Evolutionary conservation across 345 rosid genomes (phyloP).

Genomic region (Rhodamnia rubescens): DNA sequence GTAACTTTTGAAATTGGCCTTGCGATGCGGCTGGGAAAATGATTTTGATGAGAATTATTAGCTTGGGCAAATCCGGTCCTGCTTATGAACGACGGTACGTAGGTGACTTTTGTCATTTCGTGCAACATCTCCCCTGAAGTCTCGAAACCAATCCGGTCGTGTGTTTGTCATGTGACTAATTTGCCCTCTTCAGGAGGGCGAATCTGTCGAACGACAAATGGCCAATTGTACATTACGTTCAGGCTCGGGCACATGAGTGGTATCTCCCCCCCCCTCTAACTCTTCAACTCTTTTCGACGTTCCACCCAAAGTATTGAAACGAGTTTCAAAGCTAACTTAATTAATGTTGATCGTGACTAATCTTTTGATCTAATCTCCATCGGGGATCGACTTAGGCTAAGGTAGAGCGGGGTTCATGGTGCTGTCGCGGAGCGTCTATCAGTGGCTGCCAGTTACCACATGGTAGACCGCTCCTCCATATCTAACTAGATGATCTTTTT

Average conservation of each 20-base stretch:
- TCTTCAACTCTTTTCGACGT: not conserved
- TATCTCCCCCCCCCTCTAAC: too few species aligned
- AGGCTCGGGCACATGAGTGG: too few species aligned
- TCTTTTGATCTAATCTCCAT: not conserved
- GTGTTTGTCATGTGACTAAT: not conserved
- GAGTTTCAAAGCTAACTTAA: not conserved
- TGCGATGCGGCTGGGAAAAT: not conserved
- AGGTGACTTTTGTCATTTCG: not conserved
- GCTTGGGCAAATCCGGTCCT: too few species aligned
- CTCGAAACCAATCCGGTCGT: not conserved
- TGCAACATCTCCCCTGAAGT: not conserved
- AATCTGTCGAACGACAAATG: too few species aligned
- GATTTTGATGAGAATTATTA: too few species aligned
- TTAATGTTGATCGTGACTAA: not conserved
- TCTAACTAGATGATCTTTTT: not conserved
- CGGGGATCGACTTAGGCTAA: not conserved
- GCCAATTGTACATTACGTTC: too few species aligned
- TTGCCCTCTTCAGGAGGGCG: too few species aligned
- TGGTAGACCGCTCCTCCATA: not conserved
- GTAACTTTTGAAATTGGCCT: not conserved
- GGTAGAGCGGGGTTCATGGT: not conserved
- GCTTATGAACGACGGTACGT: too few species aligned
- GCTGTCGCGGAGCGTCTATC: not conserved
- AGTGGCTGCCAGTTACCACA: not conserved
- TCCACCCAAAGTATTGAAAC: not conserved